phyloP scores from a whole-genome alignment of 495 filamentous ascomycete genomes.

The Cercophora newfieldiana region DNA sequence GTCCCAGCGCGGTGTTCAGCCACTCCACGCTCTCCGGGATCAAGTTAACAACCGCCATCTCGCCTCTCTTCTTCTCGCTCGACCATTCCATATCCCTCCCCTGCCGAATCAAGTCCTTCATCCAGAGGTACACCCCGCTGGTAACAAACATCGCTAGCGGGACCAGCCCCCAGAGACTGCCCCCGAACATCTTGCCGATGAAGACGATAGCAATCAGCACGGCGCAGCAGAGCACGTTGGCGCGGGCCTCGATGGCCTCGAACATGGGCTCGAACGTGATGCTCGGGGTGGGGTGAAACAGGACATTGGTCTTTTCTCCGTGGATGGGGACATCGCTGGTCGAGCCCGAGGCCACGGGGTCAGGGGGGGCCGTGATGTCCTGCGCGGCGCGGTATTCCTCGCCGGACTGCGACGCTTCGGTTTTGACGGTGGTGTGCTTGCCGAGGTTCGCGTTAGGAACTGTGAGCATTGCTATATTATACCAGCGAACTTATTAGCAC shows the following conservation, averaged over 20 bases:
- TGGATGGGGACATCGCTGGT: slow-evolving; percentile 94
- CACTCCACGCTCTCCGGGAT: slow-evolving; percentile 89
- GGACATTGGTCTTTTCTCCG: slow-evolving; percentile 92
- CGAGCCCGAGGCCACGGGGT: slow-evolving; percentile 72
- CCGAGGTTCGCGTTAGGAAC: slow-evolving; percentile 86
- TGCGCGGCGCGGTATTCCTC: slow-evolving; percentile 80
- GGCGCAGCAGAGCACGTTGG: slow-evolving; percentile 63
- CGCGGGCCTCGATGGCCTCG: slow-evolving; percentile 68
- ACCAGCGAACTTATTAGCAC: too few species aligned
- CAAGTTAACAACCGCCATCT: slow-evolving; percentile 78
- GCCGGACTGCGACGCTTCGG: slow-evolving; percentile 55
- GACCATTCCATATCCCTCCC: slow-evolving; percentile 86
- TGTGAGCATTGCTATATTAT: slow-evolving; percentile 56
- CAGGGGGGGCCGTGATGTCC: slow-evolving; percentile 88
- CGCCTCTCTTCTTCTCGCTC: slow-evolving; percentile 78
- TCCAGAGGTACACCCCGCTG: slow-evolving; percentile 81
- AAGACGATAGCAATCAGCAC: slow-evolving; percentile 73
- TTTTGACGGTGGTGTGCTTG: slow-evolving; percentile 67
- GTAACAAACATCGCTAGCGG: slow-evolving; percentile 67
- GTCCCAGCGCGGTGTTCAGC: slow-evolving; percentile 82
- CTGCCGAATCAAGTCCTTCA: slow-evolving; percentile 77
- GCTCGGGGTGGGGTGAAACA: slow-evolving; percentile 91
- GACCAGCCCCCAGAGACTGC: slow-evolving; percentile 71
- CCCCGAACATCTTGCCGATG: slow-evolving; percentile 76
- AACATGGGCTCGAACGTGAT: slow-evolving; percentile 87